phyloP scores from a whole-genome alignment of 768 basidiomycete species.

The Rubroboletus satanas region DNA sequence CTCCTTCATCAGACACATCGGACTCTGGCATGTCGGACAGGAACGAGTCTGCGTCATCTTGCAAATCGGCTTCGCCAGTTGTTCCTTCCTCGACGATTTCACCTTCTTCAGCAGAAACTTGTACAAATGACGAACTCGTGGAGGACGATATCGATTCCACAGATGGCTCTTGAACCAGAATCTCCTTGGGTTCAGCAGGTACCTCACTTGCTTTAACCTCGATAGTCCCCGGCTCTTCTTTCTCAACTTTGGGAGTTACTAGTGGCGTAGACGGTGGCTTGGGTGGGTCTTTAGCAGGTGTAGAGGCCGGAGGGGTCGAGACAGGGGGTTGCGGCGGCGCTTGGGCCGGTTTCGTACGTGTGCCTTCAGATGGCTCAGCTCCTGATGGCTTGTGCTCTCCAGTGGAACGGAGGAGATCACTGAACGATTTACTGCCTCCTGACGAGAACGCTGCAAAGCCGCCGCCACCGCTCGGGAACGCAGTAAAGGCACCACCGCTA shows the following conservation, averaged over 20 bases:
- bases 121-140: constrained; percentile 46
- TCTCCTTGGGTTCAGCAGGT: constrained; percentile 3
- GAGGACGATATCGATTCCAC: constrained; percentile 39
- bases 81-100: constrained; percentile 12
- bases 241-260: neutral
- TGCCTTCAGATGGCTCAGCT: constrained; percentile 16
- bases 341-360: constrained; percentile 1
- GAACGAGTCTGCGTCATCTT: constrained; percentile 32
- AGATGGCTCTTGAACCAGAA: constrained; percentile 13
- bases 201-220: constrained; percentile 1
- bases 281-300: constrained; percentile 13
- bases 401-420: constrained; percentile 51
- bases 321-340: neutral
- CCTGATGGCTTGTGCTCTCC: constrained; percentile 28
- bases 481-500: constrained; percentile 24
- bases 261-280: neutral
- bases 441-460: constrained; percentile 52
- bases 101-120: constrained; percentile 34
- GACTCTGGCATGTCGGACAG: constrained; percentile 28
- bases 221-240: neutral
- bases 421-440: constrained; percentile 51
- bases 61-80: constrained; percentile 30
- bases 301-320: constrained; percentile 12
- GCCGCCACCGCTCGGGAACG: constrained; percentile 32
- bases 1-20: constrained; percentile 18